Base-by-base conservation (phyloP, 2,329 filamentous ascomycete genomes). In the Cucurbitaria berberidis region DNA sequence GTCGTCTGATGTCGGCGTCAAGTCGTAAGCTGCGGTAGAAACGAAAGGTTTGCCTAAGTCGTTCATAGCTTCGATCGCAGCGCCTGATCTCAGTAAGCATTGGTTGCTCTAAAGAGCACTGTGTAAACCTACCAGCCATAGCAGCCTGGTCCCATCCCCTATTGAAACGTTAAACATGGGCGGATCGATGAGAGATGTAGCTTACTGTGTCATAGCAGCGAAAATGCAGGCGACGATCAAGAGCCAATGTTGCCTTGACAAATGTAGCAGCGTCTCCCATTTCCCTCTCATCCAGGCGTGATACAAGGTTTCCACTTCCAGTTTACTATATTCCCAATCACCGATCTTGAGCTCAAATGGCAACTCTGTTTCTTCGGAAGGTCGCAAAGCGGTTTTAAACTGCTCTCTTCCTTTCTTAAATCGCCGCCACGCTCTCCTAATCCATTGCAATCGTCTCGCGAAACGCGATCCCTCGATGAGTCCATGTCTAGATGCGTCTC, bases 61-160 rank as follows among this genome's bases (percentile, higher is more conserved):
- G 5, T 29, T 42, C 46, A 49, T 49, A 2, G 45, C 41, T 21
- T 51, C 40, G 13, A 45, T 51, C 10, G 48, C 41, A 39, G 48
- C 40, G 8, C 40, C 38, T 26, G n/a, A n/a, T n/a, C n/a, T n/a
- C n/a, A n/a, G n/a, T 49, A 22, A 13, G 13, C 16, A 22, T 26
- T 34, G 19, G 30, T 19, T 16, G 38, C 18, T 35, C 5, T 24
- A 40, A 19, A 1, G 16, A 19, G 18, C 32, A 35, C 32, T 18
- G 32, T n/a, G 32, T 15, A 4, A 27, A 8, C 18, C 5, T 43
- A 49, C 48, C 48, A 3, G 40, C 34, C 48, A 51, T 51, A 6
- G 48, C 30, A 21, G 48, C 40, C 27, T 51, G 48, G 26, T 51
- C 48, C 48, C 48, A 51, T 8, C 48, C 48, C 19, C 48, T 51